phyloP scores from a whole-genome alignment of 371 early-diverging fungal genomes.

The Mucor irregularis region DNA sequence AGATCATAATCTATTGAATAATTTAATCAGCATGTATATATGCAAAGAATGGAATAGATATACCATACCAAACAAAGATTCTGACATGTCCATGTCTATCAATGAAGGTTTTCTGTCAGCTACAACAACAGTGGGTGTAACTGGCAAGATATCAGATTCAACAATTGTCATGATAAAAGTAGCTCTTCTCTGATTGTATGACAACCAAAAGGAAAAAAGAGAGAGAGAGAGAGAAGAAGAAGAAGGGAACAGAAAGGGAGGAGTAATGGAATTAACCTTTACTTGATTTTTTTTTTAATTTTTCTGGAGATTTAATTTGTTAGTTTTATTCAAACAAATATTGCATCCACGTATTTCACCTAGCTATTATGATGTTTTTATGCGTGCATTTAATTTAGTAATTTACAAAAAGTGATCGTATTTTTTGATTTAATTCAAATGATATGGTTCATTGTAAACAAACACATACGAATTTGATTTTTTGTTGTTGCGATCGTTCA shows the following conservation, averaged over 20 bases:
- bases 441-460: too few species aligned
- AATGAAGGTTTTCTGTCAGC: conserved; percentile 12
- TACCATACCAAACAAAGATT: conserved; percentile 16
- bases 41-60: too few species aligned
- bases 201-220: neutral
- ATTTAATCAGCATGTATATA: too few species aligned
- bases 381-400: too few species aligned
- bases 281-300: neutral
- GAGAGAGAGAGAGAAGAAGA: neutral
- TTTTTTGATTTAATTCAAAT: too few species aligned
- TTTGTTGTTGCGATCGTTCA: too few species aligned
- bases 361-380: too few species aligned
- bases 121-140: neutral
- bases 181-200: neutral
- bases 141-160: conserved; percentile 13
- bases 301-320: neutral
- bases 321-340: too few species aligned
- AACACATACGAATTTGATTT: too few species aligned
- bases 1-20: conserved; percentile 12
- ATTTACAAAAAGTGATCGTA: too few species aligned
- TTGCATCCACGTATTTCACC: too few species aligned
- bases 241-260: neutral
- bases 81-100: conserved; percentile 6
- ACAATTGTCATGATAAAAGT: conserved; percentile 13
- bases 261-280: neutral